These are phyloP conservation scores for Aspergillus pseudonomiae DNA, from an alignment of 2,329 filamentous ascomycete species.

Conservation along the genomic window DNA sequence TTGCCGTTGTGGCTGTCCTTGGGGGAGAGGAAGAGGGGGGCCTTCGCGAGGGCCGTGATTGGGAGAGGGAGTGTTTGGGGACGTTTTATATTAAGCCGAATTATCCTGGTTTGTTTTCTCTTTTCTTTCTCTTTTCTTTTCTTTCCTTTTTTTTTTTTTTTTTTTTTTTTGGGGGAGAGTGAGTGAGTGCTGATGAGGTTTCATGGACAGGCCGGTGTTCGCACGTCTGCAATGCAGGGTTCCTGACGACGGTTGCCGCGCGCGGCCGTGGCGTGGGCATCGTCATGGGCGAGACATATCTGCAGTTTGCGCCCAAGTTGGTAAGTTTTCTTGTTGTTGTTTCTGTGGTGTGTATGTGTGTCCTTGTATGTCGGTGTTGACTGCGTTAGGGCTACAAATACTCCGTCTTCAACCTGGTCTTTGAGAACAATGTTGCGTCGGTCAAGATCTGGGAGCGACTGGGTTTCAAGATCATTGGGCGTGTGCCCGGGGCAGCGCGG, in stretches of 20 bases:
- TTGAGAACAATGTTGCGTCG: constrained; percentile 43
- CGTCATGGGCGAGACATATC: constrained; percentile 41
- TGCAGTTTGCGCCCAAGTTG: constrained; percentile 41
- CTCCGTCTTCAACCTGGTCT: constrained; percentile 46
- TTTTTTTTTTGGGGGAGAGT: too few relatives aligned
- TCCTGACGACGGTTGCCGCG: constrained; percentile 37
- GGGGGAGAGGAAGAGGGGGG: constrained; percentile 12
- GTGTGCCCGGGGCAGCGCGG: constrained; percentile 40
- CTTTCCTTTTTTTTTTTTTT: neutral
- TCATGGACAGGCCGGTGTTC: constrained; percentile 38
- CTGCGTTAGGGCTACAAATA: constrained; percentile 41
- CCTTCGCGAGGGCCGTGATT: constrained; percentile 32
- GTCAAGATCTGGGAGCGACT: constrained; percentile 44
- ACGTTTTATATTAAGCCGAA: constrained; percentile 48
- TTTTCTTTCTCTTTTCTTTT: constrained; percentile 1
- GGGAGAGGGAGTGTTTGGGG: constrained; percentile 40
- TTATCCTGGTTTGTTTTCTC: constrained; percentile 38
- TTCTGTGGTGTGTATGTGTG: neutral
- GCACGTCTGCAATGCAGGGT: constrained; percentile 44
- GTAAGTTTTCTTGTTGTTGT: constrained; percentile 22
- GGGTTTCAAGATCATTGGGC: constrained; percentile 41
- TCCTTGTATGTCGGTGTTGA: neutral
- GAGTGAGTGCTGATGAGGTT: too few relatives aligned
- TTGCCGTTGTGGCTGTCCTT: constrained; percentile 37
- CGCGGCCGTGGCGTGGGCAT: constrained; percentile 38